phyloP scores from a whole-genome alignment of 495 filamentous ascomycete species.

The Astrothelium subdiscretum region DNA sequence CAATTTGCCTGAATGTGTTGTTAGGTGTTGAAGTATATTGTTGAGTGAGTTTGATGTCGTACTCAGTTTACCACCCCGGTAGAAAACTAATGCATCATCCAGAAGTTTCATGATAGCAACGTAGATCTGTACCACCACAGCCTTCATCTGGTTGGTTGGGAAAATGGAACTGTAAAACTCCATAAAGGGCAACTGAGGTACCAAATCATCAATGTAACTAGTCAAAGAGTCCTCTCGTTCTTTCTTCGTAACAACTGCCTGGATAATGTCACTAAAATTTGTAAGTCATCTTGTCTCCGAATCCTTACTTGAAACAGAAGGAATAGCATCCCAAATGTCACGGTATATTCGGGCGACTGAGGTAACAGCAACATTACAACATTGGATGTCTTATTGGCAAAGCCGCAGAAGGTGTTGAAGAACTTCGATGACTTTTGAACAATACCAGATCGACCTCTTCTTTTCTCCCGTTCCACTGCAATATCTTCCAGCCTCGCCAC shows the following conservation, averaged over 20 bases:
- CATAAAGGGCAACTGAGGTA: background rate
- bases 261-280: no score
- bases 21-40: background rate
- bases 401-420: background rate
- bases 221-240: background rate
- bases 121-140: background rate
- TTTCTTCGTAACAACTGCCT: conserved; percentile 5
- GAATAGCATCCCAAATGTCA: conserved; percentile 2
- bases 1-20: background rate
- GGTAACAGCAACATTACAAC: background rate
- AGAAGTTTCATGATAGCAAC: background rate
- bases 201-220: background rate
- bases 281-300: no score
- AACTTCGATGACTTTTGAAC: background rate
- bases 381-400: background rate
- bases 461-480: background rate
- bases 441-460: background rate
- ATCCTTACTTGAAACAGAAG: no score
- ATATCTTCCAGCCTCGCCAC: background rate
- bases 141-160: conserved; percentile 4
- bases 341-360: background rate
- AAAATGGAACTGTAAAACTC: background rate
- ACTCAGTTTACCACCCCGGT: background rate
- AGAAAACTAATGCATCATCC: background rate
- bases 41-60: background rate